These are phyloP conservation scores for Schizophyllum commune DNA, from an alignment of 1,284 basidiomycete genomes.

Conservation along the genomic window DNA sequence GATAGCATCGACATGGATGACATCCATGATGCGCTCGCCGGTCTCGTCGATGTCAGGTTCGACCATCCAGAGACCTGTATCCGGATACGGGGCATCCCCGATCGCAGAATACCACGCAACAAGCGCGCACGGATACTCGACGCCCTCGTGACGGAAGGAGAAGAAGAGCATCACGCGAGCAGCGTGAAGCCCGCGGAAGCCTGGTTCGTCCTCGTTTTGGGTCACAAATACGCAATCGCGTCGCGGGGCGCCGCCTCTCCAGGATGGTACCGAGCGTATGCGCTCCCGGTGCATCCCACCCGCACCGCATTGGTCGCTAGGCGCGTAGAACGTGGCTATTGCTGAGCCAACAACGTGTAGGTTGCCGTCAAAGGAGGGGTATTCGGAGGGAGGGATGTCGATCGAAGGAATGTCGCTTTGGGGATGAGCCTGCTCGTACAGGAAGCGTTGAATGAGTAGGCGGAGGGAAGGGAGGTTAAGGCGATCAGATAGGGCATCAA, in stretches of 20 bases:
- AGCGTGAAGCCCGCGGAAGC: constrained; percentile 3
- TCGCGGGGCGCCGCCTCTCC: not conserved
- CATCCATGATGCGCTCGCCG: not conserved
- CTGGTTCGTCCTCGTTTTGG: not conserved
- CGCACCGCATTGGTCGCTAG: constrained; percentile 4
- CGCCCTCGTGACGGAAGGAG: not conserved
- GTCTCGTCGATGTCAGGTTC: constrained; percentile 1
- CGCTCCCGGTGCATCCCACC: constrained; percentile 5
- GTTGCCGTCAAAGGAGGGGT: not conserved
- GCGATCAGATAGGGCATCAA: not conserved
- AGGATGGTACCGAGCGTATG: constrained; percentile 1
- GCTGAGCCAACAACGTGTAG: constrained; percentile 1
- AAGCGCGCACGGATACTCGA: not conserved
- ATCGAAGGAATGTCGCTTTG: not conserved
- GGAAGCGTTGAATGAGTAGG: constrained; percentile 3
- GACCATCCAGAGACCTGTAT: constrained; percentile 7
- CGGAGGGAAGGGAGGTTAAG: not conserved
- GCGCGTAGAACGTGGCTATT: constrained; percentile 1
- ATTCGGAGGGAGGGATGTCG: not conserved
- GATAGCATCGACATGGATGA: constrained; percentile 5
- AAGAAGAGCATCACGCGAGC: constrained; percentile 4
- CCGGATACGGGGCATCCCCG: constrained; percentile 1
- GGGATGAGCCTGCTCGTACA: constrained; percentile 2
- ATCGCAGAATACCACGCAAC: constrained; percentile 4
- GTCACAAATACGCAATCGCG: constrained; percentile 5